Evolutionary conservation across 106 monocot species (phyloP).

Genomic region (Platanthera zijinensis): DNA sequence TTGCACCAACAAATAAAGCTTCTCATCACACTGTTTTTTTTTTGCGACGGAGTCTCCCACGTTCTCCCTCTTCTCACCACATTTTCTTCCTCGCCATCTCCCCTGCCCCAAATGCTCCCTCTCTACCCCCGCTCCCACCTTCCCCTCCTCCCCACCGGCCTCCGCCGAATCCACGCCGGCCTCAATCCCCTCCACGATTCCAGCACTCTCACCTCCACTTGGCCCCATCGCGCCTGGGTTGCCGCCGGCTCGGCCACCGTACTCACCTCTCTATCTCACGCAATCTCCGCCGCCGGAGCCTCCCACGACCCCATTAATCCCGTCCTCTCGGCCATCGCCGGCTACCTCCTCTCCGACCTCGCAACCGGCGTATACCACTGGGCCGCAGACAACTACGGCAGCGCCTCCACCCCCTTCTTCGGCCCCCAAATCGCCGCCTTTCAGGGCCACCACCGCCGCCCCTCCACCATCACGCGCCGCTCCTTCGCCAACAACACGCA

Average conservation of each 20-base stretch:
- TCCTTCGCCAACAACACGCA: constrained; percentile 70
- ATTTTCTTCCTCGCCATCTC: no score
- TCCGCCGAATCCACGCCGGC: no score
- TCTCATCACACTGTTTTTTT: no score
- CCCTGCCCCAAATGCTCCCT: no score
- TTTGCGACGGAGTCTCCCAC: no score
- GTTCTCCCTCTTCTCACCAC: no score
- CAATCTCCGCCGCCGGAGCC: constrained; percentile 9
- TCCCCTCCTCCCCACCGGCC: no score
- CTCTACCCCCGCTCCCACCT: no score
- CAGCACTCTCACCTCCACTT: constrained; percentile 35
- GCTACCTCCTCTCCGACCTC: constrained; percentile 64
- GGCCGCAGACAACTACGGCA: constrained; percentile 82
- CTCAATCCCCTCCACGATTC: not conserved
- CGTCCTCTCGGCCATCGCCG: constrained; percentile 17
- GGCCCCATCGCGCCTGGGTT: constrained; percentile 53
- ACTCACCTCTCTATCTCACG: constrained; percentile 21
- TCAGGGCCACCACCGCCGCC: constrained; percentile 80
- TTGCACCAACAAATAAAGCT: no score
- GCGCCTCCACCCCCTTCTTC: constrained; percentile 45
- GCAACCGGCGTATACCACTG: constrained; percentile 74
- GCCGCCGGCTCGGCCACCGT: constrained; percentile 33
- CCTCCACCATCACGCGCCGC: constrained; percentile 58
- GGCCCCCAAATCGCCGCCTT: constrained; percentile 74
- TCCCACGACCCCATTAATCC: constrained; percentile 14